A percentile compares a stretch with the other conserved stretches of the same genome.
Evolutionary conservation across 768 basidiomycete genomes (phyloP).

Genomic region (Cyathus striatus): DNA sequence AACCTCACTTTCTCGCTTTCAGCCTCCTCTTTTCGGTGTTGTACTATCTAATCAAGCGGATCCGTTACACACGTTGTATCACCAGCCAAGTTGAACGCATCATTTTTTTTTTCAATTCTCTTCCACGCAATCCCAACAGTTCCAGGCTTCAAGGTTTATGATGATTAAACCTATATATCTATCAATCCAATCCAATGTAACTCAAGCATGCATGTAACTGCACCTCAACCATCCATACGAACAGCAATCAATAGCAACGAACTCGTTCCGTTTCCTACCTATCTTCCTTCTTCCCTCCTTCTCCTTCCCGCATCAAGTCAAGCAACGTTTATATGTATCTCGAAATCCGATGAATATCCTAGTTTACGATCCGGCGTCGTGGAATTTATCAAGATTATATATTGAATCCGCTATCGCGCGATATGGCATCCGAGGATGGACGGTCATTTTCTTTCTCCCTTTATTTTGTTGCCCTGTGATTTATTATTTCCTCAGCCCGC

Average conservation of each 20-base stretch:
- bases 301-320: background rate
- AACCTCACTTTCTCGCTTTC: constrained; percentile 6
- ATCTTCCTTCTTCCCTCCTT: background rate
- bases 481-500: constrained; percentile 1
- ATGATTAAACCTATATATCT: no score
- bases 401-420: constrained; percentile 7
- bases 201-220: constrained; percentile 11
- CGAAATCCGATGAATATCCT: background rate
- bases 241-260: background rate
- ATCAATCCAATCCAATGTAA: no score
- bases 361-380: constrained; percentile 7
- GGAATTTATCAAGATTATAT: constrained; percentile 16
- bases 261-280: constrained; percentile 1
- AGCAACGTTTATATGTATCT: background rate
- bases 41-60: constrained; percentile 30
- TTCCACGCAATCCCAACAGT: constrained; percentile 9
- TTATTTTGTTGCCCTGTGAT: constrained; percentile 6
- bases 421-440: constrained; percentile 14
- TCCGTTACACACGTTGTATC: constrained; percentile 32
- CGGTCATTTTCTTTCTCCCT: constrained; percentile 10
- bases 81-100: constrained; percentile 24
- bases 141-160: no score
- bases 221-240: constrained; percentile 4
- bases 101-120: constrained; percentile 3
- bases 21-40: constrained; percentile 20